A percentile compares a stretch with the other conserved stretches of the same genome.
Conservation (phyloP, 106 monocot genomes). For the Xerophyta viscosa region DNA sequence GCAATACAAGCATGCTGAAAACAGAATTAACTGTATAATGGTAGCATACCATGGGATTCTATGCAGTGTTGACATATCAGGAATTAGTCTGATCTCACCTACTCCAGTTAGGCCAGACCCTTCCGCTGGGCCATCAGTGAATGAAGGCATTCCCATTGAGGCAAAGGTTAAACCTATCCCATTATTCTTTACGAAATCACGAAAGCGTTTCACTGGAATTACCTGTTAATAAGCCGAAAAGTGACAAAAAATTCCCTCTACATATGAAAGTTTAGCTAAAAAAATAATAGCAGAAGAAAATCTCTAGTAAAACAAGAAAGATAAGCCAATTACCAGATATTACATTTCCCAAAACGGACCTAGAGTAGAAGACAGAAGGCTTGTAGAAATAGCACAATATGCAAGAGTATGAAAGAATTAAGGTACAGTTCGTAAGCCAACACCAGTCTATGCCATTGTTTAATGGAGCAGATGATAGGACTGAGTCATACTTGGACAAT, state of each 20-base stretch:
- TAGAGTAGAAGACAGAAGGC: no score
- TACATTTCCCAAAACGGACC: no score
- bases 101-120: conserved; percentile 58
- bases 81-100: conserved; percentile 89
- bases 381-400: no score
- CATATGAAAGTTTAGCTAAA: neutral
- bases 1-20: neutral
- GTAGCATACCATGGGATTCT: conserved; percentile 73
- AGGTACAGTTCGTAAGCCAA: no score
- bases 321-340: no score
- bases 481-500: no score
- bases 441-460: no score
- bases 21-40: neutral
- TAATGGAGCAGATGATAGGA: no score
- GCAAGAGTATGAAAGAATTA: no score
- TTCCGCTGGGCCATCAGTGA: conserved; percentile 63
- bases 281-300: neutral
- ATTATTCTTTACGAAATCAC: conserved; percentile 55
- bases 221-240: conserved; percentile 27
- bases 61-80: conserved; percentile 66
- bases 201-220: conserved; percentile 69
- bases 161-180: conserved; percentile 80
- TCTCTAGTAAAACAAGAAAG: neutral
- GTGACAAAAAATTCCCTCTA: neutral
- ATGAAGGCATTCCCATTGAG: conserved; percentile 76